phyloP scores from a whole-genome alignment of 768 basidiomycete genomes.

The Lactifluus hygrophoroides region DNA sequence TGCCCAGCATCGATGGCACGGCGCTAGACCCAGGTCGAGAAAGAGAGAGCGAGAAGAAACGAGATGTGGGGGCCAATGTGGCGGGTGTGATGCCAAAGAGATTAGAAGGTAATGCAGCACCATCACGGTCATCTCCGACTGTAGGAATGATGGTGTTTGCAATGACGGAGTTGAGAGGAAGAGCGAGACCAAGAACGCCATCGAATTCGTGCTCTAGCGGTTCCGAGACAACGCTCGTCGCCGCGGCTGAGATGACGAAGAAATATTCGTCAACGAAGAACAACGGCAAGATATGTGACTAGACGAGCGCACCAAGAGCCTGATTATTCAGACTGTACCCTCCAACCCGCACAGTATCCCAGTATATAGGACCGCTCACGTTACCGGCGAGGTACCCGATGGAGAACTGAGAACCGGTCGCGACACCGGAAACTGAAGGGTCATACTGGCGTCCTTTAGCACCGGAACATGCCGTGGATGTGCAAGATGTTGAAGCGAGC shows the following conservation, averaged over 20 bases:
- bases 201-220: conserved; percentile 47
- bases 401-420: conserved; percentile 36
- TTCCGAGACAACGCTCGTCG: conserved; percentile 44
- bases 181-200: conserved; percentile 69
- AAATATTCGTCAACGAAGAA: not conserved
- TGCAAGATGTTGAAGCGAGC: conserved; percentile 63
- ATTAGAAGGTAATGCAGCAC: conserved; percentile 60
- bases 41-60: conserved; percentile 61
- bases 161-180: conserved; percentile 66
- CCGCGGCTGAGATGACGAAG: conserved; percentile 41
- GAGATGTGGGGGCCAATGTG: conserved; percentile 42
- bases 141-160: conserved; percentile 40
- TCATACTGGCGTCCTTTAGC: conserved; percentile 47
- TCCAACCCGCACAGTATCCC: conserved; percentile 58
- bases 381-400: conserved; percentile 54
- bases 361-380: conserved; percentile 56
- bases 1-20: conserved; percentile 53
- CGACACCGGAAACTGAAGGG: conserved; percentile 34
- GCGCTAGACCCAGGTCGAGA: conserved; percentile 54
- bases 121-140: conserved; percentile 45
- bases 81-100: conserved; percentile 58
- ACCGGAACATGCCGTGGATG: conserved; percentile 41
- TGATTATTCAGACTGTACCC: conserved; percentile 56
- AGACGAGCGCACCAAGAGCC: conserved; percentile 47
- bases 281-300: not conserved